Evolutionary conservation across 306 rosid species (phyloP).

Genomic region (Canavalia gladiata): DNA sequence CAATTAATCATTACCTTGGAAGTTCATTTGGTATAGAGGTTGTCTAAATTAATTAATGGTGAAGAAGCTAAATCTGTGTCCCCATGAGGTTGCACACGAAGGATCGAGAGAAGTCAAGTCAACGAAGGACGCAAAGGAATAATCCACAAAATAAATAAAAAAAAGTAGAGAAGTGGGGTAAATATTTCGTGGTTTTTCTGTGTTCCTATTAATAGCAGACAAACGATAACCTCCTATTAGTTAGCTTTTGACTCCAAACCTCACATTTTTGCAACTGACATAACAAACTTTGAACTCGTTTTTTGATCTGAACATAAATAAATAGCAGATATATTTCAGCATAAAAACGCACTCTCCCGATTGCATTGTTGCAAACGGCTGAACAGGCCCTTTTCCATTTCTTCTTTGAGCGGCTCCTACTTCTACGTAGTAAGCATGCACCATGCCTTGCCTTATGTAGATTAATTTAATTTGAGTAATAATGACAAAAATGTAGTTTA

Average conservation of each 20-base stretch:
- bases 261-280: conserved; percentile 39
- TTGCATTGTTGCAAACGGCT: conserved; percentile 35
- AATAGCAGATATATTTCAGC: background rate
- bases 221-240: background rate
- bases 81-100: background rate
- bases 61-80: background rate
- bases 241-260: conserved; percentile 51
- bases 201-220: conserved; percentile 31
- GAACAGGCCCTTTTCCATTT: conserved; percentile 33
- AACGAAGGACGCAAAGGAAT: too few species aligned
- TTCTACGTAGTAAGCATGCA: conserved; percentile 13
- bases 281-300: conserved; percentile 38
- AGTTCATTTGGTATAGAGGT: background rate
- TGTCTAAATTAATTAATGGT: background rate
- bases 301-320: background rate
- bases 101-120: background rate
- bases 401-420: conserved; percentile 35
- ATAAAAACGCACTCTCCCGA: conserved; percentile 15
- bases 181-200: conserved; percentile 18
- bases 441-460: too few species aligned
- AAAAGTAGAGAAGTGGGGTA: too few species aligned
- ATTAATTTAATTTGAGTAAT: too few species aligned
- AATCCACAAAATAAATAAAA: too few species aligned
- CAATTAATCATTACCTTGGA: background rate
- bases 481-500: too few species aligned